Conservation (phyloP, 768 basidiomycete species). For the Symmetrospora coprosmae region DNA sequence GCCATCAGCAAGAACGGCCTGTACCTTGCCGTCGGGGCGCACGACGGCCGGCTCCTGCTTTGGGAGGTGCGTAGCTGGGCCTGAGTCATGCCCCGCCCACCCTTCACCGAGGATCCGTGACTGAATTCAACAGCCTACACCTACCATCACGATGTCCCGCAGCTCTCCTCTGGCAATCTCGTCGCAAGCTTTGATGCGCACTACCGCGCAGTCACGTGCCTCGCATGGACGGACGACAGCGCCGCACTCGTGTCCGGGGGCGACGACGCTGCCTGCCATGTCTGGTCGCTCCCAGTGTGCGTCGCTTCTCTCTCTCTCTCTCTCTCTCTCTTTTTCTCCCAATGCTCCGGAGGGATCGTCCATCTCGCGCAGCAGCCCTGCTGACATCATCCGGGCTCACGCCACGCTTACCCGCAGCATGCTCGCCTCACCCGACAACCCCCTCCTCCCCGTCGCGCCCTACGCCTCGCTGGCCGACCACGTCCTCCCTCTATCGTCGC, state of each 20-base stretch:
- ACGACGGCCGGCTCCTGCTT: constrained; percentile 74
- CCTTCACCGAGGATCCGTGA: too few relatives aligned
- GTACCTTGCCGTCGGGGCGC: constrained; percentile 75
- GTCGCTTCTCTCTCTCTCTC: constrained; percentile 36
- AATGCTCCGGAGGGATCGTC: too few relatives aligned
- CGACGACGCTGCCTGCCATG: constrained; percentile 73
- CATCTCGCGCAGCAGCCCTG: too few relatives aligned
- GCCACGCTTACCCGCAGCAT: constrained; percentile 1
- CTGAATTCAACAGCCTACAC: too few relatives aligned
- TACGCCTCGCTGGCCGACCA: constrained; percentile 76
- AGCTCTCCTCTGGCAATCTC: constrained; percentile 45
- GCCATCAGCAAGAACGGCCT: constrained; percentile 56
- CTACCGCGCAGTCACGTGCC: constrained; percentile 70
- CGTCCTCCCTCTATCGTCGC: constrained; percentile 72
- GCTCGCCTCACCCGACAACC: background rate
- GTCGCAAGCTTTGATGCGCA: constrained; percentile 91
- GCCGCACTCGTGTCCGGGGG: constrained; percentile 67
- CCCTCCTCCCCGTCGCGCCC: constrained; percentile 44
- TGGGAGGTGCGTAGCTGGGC: constrained; percentile 67
- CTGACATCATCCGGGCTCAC: too few relatives aligned
- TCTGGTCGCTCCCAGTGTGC: constrained; percentile 81
- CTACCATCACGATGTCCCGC: too few relatives aligned
- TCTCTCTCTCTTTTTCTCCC: too few relatives aligned
- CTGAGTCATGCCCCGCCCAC: constrained; percentile 22
- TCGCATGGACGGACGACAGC: constrained; percentile 72